Base-by-base conservation (phyloP, 163 green algal genomes). In the Scenedesmus sp. region DNA sequence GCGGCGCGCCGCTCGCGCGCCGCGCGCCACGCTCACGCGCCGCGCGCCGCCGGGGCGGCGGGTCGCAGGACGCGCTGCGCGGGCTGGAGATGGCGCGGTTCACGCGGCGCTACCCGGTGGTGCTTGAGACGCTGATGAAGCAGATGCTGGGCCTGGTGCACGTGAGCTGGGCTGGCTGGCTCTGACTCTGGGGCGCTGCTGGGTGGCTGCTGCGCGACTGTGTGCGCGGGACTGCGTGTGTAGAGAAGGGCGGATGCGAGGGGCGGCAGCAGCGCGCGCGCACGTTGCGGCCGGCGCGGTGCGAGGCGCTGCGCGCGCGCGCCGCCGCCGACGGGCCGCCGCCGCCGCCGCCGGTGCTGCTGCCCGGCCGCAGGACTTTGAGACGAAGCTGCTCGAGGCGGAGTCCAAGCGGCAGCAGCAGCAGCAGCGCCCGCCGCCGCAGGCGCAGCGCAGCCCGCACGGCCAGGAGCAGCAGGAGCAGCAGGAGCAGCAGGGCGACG, bases 11-110 rank as follows among this genome's bases (percentile, higher is more conserved):
- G n/a, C n/a, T n/a, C n/a, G n/a, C n/a, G n/a, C n/a, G n/a, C n/a
- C n/a, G n/a, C n/a, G n/a, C n/a, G n/a, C n/a, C n/a, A 15, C 39
- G 39, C 10, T 47, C 39, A 47, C 39, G 10, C 34, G 24, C 50
- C 20, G n/a, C n/a, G n/a, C n/a, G n/a, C n/a, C n/a, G n/a, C n/a
- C n/a, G n/a, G n/a, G n/a, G n/a, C n/a, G n/a, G n/a, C n/a, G n/a
- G n/a, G n/a, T n/a, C 48, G 26, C 85, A 92, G 89, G 79, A 91
- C 33, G 87, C 91, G 13, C 70, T 98, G 63, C 82, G 82, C 47
- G 87, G 91, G 24, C 78, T 98, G 63, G 92, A 97, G 86, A 97
- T 98, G 93, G 83, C 94, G 4, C 89, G 91, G 51, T 98, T 98
- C 83, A 95, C 89, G 13, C 79, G 92, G n/a, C 83, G 91, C 33